phyloP scores from a whole-genome alignment of 306 rosid genomes.

The Senna tora region DNA sequence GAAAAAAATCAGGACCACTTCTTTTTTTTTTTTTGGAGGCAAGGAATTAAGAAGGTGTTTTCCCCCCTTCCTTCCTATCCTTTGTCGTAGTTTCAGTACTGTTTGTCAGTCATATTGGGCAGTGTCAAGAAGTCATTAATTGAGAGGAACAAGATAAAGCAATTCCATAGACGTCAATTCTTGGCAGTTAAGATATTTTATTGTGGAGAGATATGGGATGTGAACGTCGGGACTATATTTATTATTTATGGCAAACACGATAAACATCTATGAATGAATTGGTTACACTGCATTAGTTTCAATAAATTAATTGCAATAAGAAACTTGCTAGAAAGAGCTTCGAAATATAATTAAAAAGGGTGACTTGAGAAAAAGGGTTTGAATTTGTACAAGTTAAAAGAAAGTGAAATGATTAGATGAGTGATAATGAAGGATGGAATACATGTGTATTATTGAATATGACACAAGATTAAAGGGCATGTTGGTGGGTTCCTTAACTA shows the following conservation, averaged over 20 bases:
- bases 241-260: not conserved
- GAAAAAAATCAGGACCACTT: conserved; percentile 11
- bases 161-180: not conserved
- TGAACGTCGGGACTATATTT: not conserved
- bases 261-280: not conserved
- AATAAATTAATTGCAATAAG: not conserved
- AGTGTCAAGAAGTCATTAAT: not conserved
- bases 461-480: not conserved
- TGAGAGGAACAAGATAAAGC: not conserved
- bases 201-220: not conserved
- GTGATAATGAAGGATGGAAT: conserved; percentile 6
- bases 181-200: not conserved
- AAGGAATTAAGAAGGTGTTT: not conserved
- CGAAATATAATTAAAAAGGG: not conserved
- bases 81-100: not conserved
- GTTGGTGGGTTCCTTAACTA: conserved; percentile 13
- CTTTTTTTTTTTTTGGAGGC: not conserved
- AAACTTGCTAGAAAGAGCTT: not conserved
- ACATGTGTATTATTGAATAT: not conserved
- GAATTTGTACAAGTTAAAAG: not conserved
- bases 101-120: conserved; percentile 17
- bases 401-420: not conserved
- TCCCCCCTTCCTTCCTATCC: not conserved
- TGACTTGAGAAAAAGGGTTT: not conserved
- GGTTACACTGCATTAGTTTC: not conserved